These are phyloP conservation scores for Cutaneotrichosporon cavernicola DNA, from an alignment of 1,284 basidiomycete genomes.

Conservation along the genomic window DNA sequence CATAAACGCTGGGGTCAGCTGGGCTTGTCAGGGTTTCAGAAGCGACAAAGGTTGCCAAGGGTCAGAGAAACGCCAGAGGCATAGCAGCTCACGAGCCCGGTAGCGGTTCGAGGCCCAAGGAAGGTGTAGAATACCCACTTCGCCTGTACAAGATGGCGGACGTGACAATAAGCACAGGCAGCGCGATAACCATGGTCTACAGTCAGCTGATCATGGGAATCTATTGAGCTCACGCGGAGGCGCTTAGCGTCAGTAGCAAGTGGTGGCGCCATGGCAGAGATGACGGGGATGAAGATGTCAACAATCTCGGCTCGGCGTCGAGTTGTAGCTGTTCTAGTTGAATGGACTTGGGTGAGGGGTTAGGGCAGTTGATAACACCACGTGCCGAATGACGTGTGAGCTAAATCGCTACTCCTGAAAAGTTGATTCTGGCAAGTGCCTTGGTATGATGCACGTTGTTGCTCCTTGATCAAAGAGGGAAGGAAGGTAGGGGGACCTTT, in stretches of 20 bases:
- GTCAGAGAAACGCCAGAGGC: not conserved
- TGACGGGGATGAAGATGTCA: not conserved
- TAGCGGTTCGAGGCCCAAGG: not conserved
- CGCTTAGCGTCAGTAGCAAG: conserved; percentile 44
- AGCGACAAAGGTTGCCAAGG: not conserved
- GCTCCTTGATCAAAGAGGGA: no score
- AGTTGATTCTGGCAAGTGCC: conserved; percentile 13
- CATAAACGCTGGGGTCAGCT: conserved; percentile 34
- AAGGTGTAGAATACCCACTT: conserved; percentile 29
- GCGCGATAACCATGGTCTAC: conserved; percentile 49
- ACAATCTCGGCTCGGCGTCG: not conserved
- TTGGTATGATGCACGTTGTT: no score
- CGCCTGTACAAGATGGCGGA: conserved; percentile 49
- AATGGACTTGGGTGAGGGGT: no score
- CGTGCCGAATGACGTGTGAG: conserved; percentile 8
- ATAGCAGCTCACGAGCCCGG: not conserved
- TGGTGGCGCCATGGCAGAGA: conserved; percentile 31
- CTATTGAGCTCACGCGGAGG: conserved; percentile 32
- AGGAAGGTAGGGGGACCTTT: no score
- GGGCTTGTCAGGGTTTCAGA: not conserved
- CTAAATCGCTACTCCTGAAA: conserved; percentile 12
- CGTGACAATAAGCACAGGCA: conserved; percentile 49
- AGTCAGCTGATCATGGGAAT: conserved; percentile 4
- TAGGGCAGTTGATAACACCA: not conserved
- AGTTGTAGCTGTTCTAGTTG: no score